Conservation (phyloP, 768 basidiomycete species). For the Cantharellus anzutake region DNA sequence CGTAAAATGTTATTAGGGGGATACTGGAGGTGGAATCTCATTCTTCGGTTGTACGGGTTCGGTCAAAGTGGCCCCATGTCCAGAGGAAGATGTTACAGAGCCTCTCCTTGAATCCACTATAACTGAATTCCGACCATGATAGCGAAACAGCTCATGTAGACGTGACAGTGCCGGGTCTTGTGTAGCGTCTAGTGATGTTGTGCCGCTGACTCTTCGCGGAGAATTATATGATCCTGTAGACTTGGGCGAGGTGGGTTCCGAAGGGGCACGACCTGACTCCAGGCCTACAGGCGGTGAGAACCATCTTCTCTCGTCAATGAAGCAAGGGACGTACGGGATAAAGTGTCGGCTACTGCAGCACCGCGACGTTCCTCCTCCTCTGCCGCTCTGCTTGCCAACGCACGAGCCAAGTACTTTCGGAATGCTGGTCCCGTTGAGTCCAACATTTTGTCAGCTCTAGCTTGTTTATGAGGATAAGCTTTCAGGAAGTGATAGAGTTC, state of each 20-base stretch:
- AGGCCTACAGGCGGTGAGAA: conserved; percentile 25
- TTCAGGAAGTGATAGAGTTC: conserved; percentile 88
- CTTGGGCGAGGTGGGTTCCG: conserved; percentile 19
- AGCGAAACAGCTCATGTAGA: conserved; percentile 68
- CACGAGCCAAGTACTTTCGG: conserved; percentile 78
- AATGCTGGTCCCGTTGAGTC: conserved; percentile 80
- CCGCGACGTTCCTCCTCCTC: conserved; percentile 39
- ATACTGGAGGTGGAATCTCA: too few relatives aligned
- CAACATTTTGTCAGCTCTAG: conserved; percentile 70
- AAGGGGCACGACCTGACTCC: conserved; percentile 33
- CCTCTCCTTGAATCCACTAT: background rate
- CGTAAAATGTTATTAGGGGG: too few relatives aligned
- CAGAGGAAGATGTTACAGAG: background rate
- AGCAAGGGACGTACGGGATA: conserved; percentile 40
- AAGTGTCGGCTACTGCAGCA: conserved; percentile 57
- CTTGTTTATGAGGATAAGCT: conserved; percentile 67
- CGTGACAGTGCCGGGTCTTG: conserved; percentile 48
- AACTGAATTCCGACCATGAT: conserved; percentile 19
- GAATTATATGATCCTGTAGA: conserved; percentile 11
- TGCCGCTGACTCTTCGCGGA: conserved; percentile 15
- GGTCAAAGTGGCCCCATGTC: background rate
- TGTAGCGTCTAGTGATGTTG: conserved; percentile 9
- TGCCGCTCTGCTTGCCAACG: conserved; percentile 69
- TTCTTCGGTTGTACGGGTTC: too few relatives aligned
- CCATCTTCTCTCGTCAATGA: too few relatives aligned